These are phyloP conservation scores for Plantago major DNA, from an alignment of 257 asterid species.

Conservation along the genomic window DNA sequence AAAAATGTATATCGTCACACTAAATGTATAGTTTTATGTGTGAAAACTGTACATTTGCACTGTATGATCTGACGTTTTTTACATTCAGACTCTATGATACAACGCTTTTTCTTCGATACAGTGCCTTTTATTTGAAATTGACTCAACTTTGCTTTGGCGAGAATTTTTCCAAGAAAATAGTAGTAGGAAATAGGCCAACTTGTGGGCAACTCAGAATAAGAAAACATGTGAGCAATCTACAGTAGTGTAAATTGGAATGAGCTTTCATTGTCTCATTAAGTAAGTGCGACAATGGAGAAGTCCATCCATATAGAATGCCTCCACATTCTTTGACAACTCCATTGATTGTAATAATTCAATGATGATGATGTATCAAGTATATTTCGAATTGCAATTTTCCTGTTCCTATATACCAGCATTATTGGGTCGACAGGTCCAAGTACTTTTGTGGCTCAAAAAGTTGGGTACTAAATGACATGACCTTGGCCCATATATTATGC, in stretches of 20 bases:
- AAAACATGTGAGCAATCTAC: background rate
- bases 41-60: too few relatives aligned
- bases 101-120: too few relatives aligned
- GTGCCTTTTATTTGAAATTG: too few relatives aligned
- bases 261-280: slow-evolving; percentile 16
- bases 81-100: too few relatives aligned
- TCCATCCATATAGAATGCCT: slow-evolving; percentile 19
- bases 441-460: slow-evolving; percentile 30
- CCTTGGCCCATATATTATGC: slow-evolving; percentile 27
- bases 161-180: too few relatives aligned
- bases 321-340: slow-evolving; percentile 19
- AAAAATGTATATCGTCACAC: too few relatives aligned
- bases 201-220: background rate
- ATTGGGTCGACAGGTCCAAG: slow-evolving; percentile 24
- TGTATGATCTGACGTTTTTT: too few relatives aligned
- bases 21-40: too few relatives aligned
- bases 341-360: background rate
- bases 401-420: background rate
- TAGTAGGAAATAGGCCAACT: too few relatives aligned
- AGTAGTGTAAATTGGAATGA: slow-evolving; percentile 8
- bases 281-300: slow-evolving; percentile 10
- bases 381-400: slow-evolving; percentile 7
- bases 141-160: too few relatives aligned
- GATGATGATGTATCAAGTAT: background rate
- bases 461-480: slow-evolving; percentile 28